phyloP scores from a whole-genome alignment of 1,139 yeast species.

The Protomyces arabidopsidicola region DNA sequence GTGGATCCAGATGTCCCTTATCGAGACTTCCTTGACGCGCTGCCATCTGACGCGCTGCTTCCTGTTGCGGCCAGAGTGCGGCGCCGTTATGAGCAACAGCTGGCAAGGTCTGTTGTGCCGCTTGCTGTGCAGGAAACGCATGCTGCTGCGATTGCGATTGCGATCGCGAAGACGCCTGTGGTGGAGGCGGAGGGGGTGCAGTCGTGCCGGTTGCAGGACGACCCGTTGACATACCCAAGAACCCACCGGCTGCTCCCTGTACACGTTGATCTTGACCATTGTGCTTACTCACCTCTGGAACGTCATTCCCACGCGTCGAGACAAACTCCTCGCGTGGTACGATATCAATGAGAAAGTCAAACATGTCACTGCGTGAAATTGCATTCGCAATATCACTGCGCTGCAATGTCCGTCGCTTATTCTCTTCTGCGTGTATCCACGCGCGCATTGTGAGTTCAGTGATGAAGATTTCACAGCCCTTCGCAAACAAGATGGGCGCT shows the following conservation, averaged over 20 bases:
- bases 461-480: slow-evolving; percentile 94
- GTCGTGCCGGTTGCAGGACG: background rate
- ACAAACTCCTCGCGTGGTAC: slow-evolving; percentile 59
- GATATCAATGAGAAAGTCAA: slow-evolving; percentile 89
- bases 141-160: background rate
- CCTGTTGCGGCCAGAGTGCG: background rate
- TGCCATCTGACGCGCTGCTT: background rate
- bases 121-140: background rate
- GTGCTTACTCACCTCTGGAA: background rate
- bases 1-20: slow-evolving; percentile 8
- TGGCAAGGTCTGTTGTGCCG: background rate
- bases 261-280: slow-evolving; percentile 2
- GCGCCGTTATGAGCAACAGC: background rate
- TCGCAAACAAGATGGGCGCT: slow-evolving; percentile 94
- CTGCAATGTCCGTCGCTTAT: slow-evolving; percentile 87
- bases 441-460: slow-evolving; percentile 97
- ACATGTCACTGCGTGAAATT: slow-evolving; percentile 89
- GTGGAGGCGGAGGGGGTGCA: background rate
- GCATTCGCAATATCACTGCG: slow-evolving; percentile 95
- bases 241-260: slow-evolving; percentile 24
- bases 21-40: background rate
- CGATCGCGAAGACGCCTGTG: background rate
- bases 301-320: background rate
- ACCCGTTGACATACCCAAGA: slow-evolving; percentile 18
- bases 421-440: slow-evolving; percentile 97